phyloP scores from a whole-genome alignment of 129 eudicot genomes.

The Silybum marianum region DNA sequence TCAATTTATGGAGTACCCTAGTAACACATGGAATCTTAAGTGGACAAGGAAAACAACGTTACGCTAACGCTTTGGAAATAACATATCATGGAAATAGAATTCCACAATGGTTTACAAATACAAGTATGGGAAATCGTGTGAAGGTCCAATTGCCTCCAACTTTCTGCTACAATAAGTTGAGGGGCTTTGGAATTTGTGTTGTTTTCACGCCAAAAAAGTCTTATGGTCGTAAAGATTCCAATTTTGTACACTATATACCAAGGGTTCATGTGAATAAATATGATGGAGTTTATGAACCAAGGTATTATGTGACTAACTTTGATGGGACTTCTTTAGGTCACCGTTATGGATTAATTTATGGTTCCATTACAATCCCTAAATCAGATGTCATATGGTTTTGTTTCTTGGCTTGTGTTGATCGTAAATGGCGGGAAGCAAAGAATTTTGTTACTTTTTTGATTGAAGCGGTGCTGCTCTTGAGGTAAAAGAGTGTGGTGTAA shows the following conservation, averaged over 20 bases:
- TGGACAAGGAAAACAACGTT: not conserved
- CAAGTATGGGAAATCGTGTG: not conserved
- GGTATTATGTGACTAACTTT: conserved; percentile 5
- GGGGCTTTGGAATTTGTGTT: conserved; percentile 18
- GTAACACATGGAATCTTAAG: not conserved
- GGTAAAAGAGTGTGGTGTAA: conserved; percentile 26
- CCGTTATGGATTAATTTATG: not conserved
- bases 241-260: too few species aligned
- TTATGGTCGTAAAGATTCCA: not conserved
- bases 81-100: not conserved
- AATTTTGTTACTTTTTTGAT: conserved; percentile 10
- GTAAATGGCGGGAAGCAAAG: not conserved
- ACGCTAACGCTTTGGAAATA: too few species aligned
- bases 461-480: not conserved
- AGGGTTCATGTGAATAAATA: not conserved
- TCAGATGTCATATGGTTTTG: not conserved
- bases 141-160: conserved; percentile 8
- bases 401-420: not conserved
- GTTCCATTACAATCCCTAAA: not conserved
- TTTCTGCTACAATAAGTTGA: not conserved
- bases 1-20: not conserved
- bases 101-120: conserved; percentile 13
- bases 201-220: not conserved
- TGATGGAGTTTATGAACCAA: too few species aligned
- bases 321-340: not conserved